These are phyloP conservation scores for Steccherinum ochraceum DNA, from an alignment of 768 basidiomycete genomes.

Conservation along the genomic window DNA sequence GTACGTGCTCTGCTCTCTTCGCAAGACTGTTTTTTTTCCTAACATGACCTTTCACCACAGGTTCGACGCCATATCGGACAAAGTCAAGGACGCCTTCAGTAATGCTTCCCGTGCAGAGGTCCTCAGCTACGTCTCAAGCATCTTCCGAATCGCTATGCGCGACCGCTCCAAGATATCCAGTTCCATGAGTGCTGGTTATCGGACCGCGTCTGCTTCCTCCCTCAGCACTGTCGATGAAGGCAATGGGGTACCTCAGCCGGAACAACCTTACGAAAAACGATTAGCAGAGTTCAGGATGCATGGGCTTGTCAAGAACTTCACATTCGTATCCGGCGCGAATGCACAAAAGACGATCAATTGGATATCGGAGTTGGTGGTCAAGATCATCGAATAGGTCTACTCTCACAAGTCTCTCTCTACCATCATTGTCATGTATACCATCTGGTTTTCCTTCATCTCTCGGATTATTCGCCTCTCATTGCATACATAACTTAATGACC, in stretches of 20 bases:
- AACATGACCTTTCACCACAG: constrained; percentile 31
- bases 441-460: neutral
- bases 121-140: constrained; percentile 64
- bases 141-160: constrained; percentile 65
- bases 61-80: constrained; percentile 71
- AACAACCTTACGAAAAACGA: constrained; percentile 40
- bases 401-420: neutral
- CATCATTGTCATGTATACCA: neutral
- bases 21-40: neutral
- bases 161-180: constrained; percentile 41
- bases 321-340: constrained; percentile 50
- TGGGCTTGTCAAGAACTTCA: constrained; percentile 66
- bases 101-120: constrained; percentile 67
- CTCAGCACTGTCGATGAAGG: constrained; percentile 58
- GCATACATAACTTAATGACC: constrained; percentile 1
- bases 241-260: constrained; percentile 36
- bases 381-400: constrained; percentile 37
- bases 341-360: constrained; percentile 64
- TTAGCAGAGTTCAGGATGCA: constrained; percentile 71
- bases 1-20: constrained; percentile 56
- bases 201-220: constrained; percentile 47
- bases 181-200: neutral
- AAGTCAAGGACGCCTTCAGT: constrained; percentile 65
- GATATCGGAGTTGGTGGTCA: constrained; percentile 58
- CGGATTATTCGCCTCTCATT: neutral